Evolutionary conservation across 139 green algal genomes (phyloP).

Genomic region (Haematococcus sp.): DNA sequence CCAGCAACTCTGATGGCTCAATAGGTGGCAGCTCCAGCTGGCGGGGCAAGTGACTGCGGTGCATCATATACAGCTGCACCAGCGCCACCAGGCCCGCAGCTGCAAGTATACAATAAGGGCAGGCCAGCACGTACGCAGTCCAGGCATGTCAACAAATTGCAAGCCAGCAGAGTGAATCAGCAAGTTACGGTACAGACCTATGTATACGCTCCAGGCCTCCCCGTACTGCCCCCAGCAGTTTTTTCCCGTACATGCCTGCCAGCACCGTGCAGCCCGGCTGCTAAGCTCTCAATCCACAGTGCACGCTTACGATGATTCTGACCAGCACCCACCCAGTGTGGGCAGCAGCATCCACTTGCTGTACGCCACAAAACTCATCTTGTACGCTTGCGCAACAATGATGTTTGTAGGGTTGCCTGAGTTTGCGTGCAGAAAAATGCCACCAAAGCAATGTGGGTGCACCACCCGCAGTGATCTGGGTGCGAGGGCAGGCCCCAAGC

Average conservation of each 20-base stretch:
- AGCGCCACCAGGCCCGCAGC: constrained; percentile 15
- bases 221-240: too few relatives aligned
- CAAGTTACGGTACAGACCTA: too few relatives aligned
- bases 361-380: constrained; percentile 46
- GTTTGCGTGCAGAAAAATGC: neutral
- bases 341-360: constrained; percentile 44
- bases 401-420: constrained; percentile 54
- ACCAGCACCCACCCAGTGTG: constrained; percentile 42
- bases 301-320: too few relatives aligned
- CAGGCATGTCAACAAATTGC: too few relatives aligned
- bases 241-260: too few relatives aligned
- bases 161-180: too few relatives aligned
- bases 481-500: too few relatives aligned
- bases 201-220: too few relatives aligned
- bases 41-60: constrained; percentile 10
- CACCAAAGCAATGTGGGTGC: neutral
- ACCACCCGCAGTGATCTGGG: neutral
- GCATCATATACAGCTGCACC: constrained; percentile 19
- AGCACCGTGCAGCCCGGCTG: too few relatives aligned
- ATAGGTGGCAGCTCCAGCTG: constrained; percentile 30
- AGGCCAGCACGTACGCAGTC: too few relatives aligned
- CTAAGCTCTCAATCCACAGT: too few relatives aligned
- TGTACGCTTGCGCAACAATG: constrained; percentile 42
- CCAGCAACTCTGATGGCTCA: constrained; percentile 21
- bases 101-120: constrained; percentile 10